Base-by-base conservation (phyloP, 1,284 basidiomycete species). In the Ceraceosorus bombacis region DNA sequence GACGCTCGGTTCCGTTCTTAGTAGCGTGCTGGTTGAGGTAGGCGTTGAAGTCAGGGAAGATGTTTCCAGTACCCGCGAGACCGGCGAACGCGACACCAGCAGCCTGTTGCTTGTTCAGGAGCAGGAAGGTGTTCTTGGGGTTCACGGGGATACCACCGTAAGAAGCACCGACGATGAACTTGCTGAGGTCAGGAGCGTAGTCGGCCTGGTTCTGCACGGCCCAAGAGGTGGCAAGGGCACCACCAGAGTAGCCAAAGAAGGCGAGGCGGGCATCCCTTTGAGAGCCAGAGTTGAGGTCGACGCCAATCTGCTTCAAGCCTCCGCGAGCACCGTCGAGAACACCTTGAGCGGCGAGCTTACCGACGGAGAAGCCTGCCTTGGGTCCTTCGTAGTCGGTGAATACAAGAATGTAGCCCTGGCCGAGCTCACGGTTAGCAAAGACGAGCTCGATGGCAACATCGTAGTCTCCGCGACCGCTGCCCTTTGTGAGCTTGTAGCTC, bases 361-460 rank as follows among this genome's bases (percentile, higher is more conserved):
- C 74, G 1, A 71, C 69, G 2, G 66, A 70, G 46, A 76, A 75
- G 0, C 71, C 71, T 40, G 57, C 65, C 8, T 68, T 62, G 49
- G 73, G 69, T 17, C 61, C 59, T 60, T 76, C 71, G 65, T 75
- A 68, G 58, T 76, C 74, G 1, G 74, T 65, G 8, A 71, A 63
- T 0, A 66, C 61, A 6, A 64, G 57, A 12, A 69, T 70, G 67
- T 69, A 73, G 51, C 72, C 72, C 38, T 67, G 54, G 51, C 72
- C 60, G 5, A 75, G 55, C 12, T 62, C 63, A 2, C 71, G 68
- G 6, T 59, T 67, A 27, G 72, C 60, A 43, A 74, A 70, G 41
- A 74, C 52, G 53, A 63, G 59, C 55, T 72, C 67, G 9, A 36
- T 27, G 27, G 17, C 27, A 15, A 39, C 9, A 9, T 58, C 38